Evolutionary conservation across 352 stramenopile species (phyloP), one percentile per base, ranked within the genome.

Genomic region (Phytophthora lateralis): DNA sequence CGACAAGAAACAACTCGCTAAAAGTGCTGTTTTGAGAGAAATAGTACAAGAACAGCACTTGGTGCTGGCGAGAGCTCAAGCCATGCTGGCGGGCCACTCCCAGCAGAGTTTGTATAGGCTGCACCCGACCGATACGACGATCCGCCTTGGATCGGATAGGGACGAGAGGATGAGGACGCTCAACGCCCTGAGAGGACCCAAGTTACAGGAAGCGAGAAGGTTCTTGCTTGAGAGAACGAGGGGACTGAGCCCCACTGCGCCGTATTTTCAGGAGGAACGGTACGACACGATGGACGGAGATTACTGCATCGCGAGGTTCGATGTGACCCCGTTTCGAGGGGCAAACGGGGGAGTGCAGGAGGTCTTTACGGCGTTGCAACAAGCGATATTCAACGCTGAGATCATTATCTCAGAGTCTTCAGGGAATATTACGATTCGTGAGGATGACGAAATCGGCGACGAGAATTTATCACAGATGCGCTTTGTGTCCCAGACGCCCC

Each of bases 331-430:
- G 34, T 77, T 90, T 17, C 64, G 69, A 35, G 72, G 64, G 32
- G 62, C 71, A 4, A 52, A 60, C n/a, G 54, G 46, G 48, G 65
- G 73, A 3, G 76, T 89, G 4, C 59, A 66, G 21, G 72, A 80
- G 27, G 69, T 89, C 14, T 86, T 82, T 51, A 74, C 79, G 7
- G 73, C 69, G 0, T 61, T 83, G 14, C 64, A 73, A 39, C 82
- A 85, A 43, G 76, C 76, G 21, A 68, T 74, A 17, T 75, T 73
- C 48, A 91, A 89, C 54, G 65, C 82, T 6, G 82, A 91, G 62
- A 86, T 91, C 57, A 84, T 78, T 30, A 82, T 89, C 59, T 89
- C 82, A 6, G 82, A 91, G 53, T 77, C 63, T 6, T 66, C 83
- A 0, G 82, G 80, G 17, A 78, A 85, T 51, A 87, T 91, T 41